These are phyloP conservation scores for Yamadazyma scolyti DNA, from an alignment of 805 yeast genomes.

Conservation along the genomic window DNA sequence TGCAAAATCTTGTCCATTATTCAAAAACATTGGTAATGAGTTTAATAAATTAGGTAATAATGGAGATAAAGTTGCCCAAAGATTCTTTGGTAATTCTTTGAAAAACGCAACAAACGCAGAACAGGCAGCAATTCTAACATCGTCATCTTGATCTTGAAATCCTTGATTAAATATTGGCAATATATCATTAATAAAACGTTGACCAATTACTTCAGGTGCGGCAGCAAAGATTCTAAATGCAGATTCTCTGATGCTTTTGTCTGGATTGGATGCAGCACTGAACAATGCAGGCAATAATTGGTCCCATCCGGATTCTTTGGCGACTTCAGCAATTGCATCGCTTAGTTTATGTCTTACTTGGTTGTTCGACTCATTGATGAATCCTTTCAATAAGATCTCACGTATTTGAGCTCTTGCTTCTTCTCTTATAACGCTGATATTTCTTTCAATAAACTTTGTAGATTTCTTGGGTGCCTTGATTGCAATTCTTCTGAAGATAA, in stretches of 20 bases:
- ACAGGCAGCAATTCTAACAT: slow-evolving; percentile 87
- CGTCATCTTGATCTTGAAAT: slow-evolving; percentile 74
- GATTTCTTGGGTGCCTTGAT: slow-evolving; percentile 69
- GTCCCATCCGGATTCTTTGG: slow-evolving; percentile 71
- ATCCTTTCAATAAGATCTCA: slow-evolving; percentile 65
- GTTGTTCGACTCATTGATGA: slow-evolving; percentile 61
- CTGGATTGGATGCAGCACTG: slow-evolving; percentile 53
- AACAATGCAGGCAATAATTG: slow-evolving; percentile 73
- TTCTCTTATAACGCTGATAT: slow-evolving; percentile 65
- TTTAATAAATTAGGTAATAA: slow-evolving; percentile 80
- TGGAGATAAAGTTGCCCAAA: slow-evolving; percentile 75
- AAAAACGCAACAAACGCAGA: slow-evolving; percentile 91
- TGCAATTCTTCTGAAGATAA: slow-evolving; percentile 83
- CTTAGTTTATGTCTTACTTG: slow-evolving; percentile 86
- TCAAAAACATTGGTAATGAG: slow-evolving; percentile 80
- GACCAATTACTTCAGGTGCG: slow-evolving; percentile 73
- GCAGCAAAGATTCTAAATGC: slow-evolving; percentile 86
- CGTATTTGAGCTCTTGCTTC: slow-evolving; percentile 63
- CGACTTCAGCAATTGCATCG: slow-evolving; percentile 92
- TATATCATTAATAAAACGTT: slow-evolving; percentile 49
- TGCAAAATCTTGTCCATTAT: slow-evolving; percentile 74
- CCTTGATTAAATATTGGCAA: slow-evolving; percentile 76
- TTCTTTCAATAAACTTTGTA: slow-evolving; percentile 67
- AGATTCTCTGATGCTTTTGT: slow-evolving; percentile 77
- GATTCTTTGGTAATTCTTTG: slow-evolving; percentile 70